These are phyloP conservation scores for Naganishia onofrii DNA, from an alignment of 768 basidiomycete species.

Conservation along the genomic window DNA sequence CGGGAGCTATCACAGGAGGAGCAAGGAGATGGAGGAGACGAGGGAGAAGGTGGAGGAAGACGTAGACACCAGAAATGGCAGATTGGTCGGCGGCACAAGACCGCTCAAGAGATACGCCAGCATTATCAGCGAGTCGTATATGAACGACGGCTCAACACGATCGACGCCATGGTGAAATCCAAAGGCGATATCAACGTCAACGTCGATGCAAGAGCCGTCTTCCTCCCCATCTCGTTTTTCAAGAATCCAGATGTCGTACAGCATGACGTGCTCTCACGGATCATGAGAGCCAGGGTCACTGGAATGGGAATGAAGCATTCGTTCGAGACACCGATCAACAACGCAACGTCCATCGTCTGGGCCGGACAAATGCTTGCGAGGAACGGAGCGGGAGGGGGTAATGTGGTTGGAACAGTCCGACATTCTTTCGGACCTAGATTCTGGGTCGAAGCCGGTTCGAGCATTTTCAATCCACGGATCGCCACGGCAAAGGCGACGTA, in stretches of 20 bases:
- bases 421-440: conserved; percentile 72
- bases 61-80: conserved; percentile 53
- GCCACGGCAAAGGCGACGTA: conserved; percentile 44
- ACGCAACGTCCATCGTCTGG: conserved; percentile 45
- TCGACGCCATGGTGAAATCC: conserved; percentile 48
- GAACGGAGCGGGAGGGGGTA: conserved; percentile 53
- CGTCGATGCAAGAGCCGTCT: conserved; percentile 48
- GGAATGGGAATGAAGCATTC: conserved; percentile 51
- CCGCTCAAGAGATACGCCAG: conserved; percentile 33
- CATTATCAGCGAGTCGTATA: conserved; percentile 45
- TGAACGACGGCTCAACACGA: conserved; percentile 41
- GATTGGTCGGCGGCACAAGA: neutral
- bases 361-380: conserved; percentile 49
- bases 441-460: conserved; percentile 51
- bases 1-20: conserved; percentile 63
- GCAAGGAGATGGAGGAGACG: conserved; percentile 84
- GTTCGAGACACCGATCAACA: conserved; percentile 52
- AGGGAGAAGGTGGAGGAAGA: conserved; percentile 73
- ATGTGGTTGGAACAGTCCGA: conserved; percentile 67
- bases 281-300: conserved; percentile 38
- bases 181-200: conserved; percentile 46
- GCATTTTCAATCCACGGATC: conserved; percentile 42
- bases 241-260: conserved; percentile 35
- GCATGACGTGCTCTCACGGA: conserved; percentile 40
- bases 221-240: conserved; percentile 41